phyloP scores from a whole-genome alignment of 73 alveolate genomes.

The Paramecium caudatum region DNA sequence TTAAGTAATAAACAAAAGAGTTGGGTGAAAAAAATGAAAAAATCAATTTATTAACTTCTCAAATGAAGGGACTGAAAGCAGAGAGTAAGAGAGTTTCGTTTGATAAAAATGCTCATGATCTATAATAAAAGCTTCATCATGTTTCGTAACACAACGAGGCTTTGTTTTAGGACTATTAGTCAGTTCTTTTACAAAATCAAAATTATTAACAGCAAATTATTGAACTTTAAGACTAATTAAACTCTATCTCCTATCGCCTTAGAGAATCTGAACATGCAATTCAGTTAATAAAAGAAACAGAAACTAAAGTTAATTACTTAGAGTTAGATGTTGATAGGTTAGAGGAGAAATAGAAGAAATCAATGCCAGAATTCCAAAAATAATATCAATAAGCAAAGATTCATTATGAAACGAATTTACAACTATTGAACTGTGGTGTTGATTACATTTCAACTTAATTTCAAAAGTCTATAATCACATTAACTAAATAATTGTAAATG shows the following conservation, averaged over 20 bases:
- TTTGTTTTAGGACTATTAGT: constrained; percentile 44
- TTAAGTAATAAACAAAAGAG: neutral
- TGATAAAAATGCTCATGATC: neutral
- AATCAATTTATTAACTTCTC: neutral
- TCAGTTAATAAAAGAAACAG: constrained; percentile 26
- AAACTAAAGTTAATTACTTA: constrained; percentile 26
- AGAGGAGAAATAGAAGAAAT: neutral
- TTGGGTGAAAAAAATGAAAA: constrained; percentile 25
- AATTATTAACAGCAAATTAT: constrained; percentile 37
- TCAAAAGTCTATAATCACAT: neutral
- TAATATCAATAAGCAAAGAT: neutral
- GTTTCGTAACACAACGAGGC: constrained; percentile 31
- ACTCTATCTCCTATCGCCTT: constrained; percentile 30
- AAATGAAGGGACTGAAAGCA: neutral
- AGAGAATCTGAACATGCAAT: constrained; percentile 64
- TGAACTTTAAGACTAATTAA: constrained; percentile 23
- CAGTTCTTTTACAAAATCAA: constrained; percentile 3
- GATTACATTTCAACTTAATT: neutral
- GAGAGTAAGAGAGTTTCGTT: neutral
- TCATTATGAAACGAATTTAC: neutral
- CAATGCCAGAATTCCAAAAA: neutral
- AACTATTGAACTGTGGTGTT: constrained; percentile 21
- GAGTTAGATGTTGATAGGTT: constrained; percentile 38
- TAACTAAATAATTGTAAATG: neutral
- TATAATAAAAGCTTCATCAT: neutral